Conservation (phyloP, 148 eudicot species). For the Silene conica region DNA sequence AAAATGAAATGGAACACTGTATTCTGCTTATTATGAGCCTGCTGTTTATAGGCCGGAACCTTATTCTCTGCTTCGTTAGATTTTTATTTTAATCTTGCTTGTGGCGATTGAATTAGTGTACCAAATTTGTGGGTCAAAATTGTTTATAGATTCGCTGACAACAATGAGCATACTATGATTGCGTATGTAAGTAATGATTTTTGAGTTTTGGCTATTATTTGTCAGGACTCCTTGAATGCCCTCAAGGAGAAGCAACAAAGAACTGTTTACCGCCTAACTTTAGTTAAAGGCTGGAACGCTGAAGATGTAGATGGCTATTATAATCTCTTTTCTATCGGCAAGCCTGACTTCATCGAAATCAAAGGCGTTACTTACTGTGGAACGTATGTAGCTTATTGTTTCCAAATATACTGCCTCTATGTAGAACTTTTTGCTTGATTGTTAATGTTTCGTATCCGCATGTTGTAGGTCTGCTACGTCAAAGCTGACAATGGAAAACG, state of each 20-base stretch:
- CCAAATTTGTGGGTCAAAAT: not conserved
- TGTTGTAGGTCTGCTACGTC: conserved; percentile 81
- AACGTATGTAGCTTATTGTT: conserved; percentile 53
- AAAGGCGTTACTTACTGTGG: conserved; percentile 99
- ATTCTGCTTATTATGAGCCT: not conserved
- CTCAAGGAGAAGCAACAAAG: conserved; percentile 85
- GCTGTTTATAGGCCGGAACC: not conserved
- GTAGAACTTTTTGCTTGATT: not conserved
- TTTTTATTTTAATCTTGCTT: not conserved
- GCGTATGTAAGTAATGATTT: not conserved
- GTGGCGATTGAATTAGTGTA: conserved; percentile 2
- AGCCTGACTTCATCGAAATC: conserved; percentile 90
- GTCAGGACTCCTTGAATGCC: conserved; percentile 81
- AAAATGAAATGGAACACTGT: not conserved
- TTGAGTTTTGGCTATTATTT: conserved; percentile 11
- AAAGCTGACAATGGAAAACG: conserved; percentile 99
- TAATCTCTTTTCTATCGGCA: conserved; percentile 66
- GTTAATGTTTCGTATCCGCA: conserved; percentile 1
- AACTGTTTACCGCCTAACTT: conserved; percentile 91
- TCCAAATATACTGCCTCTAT: not conserved
- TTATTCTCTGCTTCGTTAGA: not conserved
- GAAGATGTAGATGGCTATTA: conserved; percentile 93
- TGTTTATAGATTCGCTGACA: not conserved
- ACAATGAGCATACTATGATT: not conserved
- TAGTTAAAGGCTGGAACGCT: conserved; percentile 96